A percentile compares a stretch with the other conserved stretches of the same genome.
Evolutionary conservation across 495 filamentous ascomycete species (phyloP).

Genomic region (Penicillium soppii): DNA sequence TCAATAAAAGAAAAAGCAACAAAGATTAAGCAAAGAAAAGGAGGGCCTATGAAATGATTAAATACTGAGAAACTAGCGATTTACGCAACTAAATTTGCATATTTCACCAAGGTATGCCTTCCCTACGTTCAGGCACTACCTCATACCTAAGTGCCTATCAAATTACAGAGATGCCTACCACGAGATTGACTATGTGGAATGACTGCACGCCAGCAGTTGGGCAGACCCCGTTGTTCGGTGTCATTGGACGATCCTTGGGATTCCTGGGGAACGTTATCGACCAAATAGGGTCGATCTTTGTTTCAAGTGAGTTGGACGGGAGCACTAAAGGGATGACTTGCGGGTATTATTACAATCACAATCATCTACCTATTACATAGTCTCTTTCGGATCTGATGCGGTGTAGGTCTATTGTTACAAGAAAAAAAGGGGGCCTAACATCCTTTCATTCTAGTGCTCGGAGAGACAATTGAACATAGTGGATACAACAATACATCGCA

Average conservation of each 20-base stretch:
- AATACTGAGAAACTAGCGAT: not conserved
- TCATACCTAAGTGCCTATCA: constrained; percentile 20
- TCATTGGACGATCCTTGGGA: constrained; percentile 28
- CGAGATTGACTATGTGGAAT: constrained; percentile 32
- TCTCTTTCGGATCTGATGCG: not conserved
- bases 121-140: constrained; percentile 8
- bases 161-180: constrained; percentile 11
- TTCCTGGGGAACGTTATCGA: constrained; percentile 32
- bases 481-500: constrained; percentile 13
- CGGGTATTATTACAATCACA: not conserved
- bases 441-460: not conserved
- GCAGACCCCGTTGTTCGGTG: constrained; percentile 16
- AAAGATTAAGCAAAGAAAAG: not conserved
- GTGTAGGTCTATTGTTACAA: not conserved
- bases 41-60: constrained; percentile 6
- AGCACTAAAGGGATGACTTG: constrained; percentile 4
- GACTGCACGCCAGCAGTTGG: constrained; percentile 13
- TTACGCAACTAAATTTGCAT: not conserved
- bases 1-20: not conserved
- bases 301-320: constrained; percentile 25
- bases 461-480: constrained; percentile 5
- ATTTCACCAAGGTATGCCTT: constrained; percentile 3
- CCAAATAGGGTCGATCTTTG: constrained; percentile 28
- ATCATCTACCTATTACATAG: constrained; percentile 1
- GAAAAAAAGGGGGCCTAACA: not conserved